Conservation (phyloP, 2,329 filamentous ascomycete species). For the Claviceps fusiformis region DNA sequence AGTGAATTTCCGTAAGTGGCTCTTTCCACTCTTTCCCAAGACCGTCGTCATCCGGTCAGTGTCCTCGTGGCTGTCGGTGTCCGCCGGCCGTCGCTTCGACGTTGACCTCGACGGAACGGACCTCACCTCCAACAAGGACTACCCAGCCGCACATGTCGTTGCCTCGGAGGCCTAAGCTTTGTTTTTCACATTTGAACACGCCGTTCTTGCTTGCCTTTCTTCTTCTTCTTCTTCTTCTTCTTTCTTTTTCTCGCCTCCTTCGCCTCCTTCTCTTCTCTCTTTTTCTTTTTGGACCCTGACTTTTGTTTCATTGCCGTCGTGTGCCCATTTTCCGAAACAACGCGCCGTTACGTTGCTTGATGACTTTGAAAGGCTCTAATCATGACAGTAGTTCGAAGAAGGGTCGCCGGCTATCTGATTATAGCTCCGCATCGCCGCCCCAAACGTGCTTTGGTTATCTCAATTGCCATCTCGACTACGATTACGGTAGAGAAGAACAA, state of each 20-base stretch:
- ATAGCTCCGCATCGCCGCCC: constrained; percentile 3
- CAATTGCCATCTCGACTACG: background rate
- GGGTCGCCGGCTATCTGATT: constrained; percentile 12
- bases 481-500: constrained; percentile 1
- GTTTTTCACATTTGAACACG: background rate
- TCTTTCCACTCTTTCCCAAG: background rate
- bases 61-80: background rate
- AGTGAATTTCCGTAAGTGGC: background rate
- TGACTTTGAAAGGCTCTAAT: constrained; percentile 12
- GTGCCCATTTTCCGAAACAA: constrained; percentile 12
- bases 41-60: background rate
- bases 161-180: background rate
- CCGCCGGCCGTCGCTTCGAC: background rate
- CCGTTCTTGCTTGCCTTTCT: background rate
- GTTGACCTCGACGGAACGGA: background rate
- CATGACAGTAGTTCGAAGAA: constrained; percentile 12
- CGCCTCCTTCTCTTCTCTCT: background rate
- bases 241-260: too few relatives aligned
- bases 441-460: constrained; percentile 4
- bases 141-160: background rate
- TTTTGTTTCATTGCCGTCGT: constrained; percentile 6
- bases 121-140: background rate
- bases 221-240: too few relatives aligned
- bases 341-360: constrained; percentile 17
- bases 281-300: background rate